Percentiles rank a stretch among this genome's conserved stretches.
phyloP scores from a whole-genome alignment of 176 grass and related monocot genomes.

The Guadua angustifolia region DNA sequence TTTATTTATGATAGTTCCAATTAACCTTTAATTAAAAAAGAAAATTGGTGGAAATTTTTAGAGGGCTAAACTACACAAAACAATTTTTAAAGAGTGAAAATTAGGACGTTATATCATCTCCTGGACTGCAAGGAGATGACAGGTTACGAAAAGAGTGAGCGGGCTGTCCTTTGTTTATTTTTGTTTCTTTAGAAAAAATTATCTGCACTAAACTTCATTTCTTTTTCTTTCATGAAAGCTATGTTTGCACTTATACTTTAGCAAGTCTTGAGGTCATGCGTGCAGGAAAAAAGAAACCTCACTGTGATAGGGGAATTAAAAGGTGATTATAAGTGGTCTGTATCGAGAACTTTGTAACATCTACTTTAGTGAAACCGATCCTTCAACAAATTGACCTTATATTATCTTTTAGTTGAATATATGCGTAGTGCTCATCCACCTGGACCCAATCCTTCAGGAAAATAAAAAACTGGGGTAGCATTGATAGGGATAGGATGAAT shows the following conservation, averaged over 20 bases:
- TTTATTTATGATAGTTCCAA: no score
- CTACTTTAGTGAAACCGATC: conserved; percentile 48
- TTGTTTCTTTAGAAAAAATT: conserved; percentile 40
- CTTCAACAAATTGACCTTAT: conserved; percentile 46
- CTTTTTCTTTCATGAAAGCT: conserved; percentile 23
- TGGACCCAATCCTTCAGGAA: conserved; percentile 52
- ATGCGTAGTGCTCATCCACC: conserved; percentile 64
- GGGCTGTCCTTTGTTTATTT: conserved; percentile 1
- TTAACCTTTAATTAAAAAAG: no score
- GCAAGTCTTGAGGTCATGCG: conserved; percentile 43
- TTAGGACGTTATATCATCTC: neutral
- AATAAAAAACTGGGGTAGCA: conserved; percentile 48
- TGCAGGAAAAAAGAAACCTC: conserved; percentile 39
- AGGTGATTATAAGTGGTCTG: conserved; percentile 57
- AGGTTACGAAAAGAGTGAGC: conserved; percentile 33
- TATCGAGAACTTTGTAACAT: conserved; percentile 41
- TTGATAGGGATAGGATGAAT: conserved; percentile 45
- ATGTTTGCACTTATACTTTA: conserved; percentile 37
- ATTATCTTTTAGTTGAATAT: conserved; percentile 57
- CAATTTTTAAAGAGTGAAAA: no score
- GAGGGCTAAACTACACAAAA: no score
- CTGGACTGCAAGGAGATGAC: conserved; percentile 31
- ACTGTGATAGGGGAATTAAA: conserved; percentile 39
- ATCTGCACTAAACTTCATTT: conserved; percentile 44
- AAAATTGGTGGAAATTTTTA: no score